Evolutionary conservation across 176 grass and related monocot species (phyloP).

Genomic region (Bothriochloa decipiens): DNA sequence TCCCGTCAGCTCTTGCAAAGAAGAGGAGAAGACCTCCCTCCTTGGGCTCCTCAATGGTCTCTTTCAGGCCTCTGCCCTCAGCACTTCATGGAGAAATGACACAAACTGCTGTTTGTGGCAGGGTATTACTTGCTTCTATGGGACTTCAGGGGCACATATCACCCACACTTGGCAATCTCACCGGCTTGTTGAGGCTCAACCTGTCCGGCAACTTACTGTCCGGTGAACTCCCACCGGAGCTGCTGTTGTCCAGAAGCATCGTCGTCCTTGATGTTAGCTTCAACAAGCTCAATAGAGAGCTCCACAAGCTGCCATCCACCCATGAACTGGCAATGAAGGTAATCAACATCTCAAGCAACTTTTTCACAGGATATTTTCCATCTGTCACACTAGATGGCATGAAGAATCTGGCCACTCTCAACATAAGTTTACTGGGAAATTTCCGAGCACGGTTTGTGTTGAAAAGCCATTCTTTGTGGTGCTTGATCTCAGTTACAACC

Average conservation of each 20-base stretch:
- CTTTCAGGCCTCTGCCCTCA: not conserved
- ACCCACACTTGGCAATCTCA: constrained; percentile 36
- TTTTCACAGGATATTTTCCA: constrained; percentile 45
- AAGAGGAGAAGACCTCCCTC: constrained; percentile 38
- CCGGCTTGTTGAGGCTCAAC: constrained; percentile 32
- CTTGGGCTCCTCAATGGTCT: constrained; percentile 38
- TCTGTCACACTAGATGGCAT: constrained; percentile 14
- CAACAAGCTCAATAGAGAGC: constrained; percentile 34
- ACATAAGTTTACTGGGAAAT: constrained; percentile 41
- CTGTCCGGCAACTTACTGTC: constrained; percentile 44
- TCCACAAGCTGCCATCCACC: constrained; percentile 7
- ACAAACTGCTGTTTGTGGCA: constrained; percentile 50
- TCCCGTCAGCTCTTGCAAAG: constrained; percentile 16
- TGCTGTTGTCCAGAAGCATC: constrained; percentile 32
- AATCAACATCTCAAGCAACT: constrained; percentile 53
- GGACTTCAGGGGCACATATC: constrained; percentile 48
- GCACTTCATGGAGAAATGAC: constrained; percentile 19
- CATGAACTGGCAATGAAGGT: constrained; percentile 17
- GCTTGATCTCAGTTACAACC: constrained; percentile 48
- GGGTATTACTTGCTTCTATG: constrained; percentile 36
- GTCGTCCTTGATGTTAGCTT: constrained; percentile 42
- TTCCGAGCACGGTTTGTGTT: constrained; percentile 15
- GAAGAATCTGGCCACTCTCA: constrained; percentile 39
- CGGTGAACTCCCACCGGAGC: constrained; percentile 1
- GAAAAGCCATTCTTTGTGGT: constrained; percentile 6